Base-by-base conservation (phyloP, 345 rosid genomes). In the Lepidium aucheri region DNA sequence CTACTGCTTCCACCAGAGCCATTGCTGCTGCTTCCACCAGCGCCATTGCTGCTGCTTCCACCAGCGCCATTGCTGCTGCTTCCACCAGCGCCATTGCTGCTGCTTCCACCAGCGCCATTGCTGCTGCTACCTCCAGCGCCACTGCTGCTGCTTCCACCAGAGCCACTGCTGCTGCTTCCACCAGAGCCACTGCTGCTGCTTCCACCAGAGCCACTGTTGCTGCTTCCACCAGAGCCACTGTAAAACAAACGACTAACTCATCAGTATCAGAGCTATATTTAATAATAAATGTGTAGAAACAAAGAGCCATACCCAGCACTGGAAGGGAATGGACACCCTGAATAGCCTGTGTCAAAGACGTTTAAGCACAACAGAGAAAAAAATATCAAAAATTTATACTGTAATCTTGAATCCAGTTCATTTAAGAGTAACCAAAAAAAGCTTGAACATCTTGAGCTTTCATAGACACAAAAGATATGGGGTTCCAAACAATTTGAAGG, bases 291-390 rank as follows among this genome's bases (percentile, higher is more conserved):
- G 54, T 24, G 56, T 45, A 55, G 20, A 38, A 39, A 4, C 32
- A 45, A 46, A 60, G 44, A 76, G 20, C 7, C 69, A 56, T 73
- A 77, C 77, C 80, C 64, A 57, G 49, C 75, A 53, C 80, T 73
- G 5, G 80, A 42, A 63, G 80, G 80, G 72, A 68, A 77, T 43
- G 75, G 15, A 63, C 80, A 77, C 47, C 77, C 80, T 62, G 80
- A 6, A 22, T 63, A 63, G 43, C 80, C 80, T 77, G 77, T 68
- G 26, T 28, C 55, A 63, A 33, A 57, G 14, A 40, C 7, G 44
- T 16, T 40, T 41, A 62, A 5, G 32, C 44, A 61, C 4, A 54
- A 16, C 46, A 34, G 9, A 55, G 32, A 33, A 12, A 51, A 35
- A 22, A n/a, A 18, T 47, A 28, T 24, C 34, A 47, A 30, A 65